Conservation (phyloP, 192 early-diverging fungal genomes). For the Coemansia sp. region DNA sequence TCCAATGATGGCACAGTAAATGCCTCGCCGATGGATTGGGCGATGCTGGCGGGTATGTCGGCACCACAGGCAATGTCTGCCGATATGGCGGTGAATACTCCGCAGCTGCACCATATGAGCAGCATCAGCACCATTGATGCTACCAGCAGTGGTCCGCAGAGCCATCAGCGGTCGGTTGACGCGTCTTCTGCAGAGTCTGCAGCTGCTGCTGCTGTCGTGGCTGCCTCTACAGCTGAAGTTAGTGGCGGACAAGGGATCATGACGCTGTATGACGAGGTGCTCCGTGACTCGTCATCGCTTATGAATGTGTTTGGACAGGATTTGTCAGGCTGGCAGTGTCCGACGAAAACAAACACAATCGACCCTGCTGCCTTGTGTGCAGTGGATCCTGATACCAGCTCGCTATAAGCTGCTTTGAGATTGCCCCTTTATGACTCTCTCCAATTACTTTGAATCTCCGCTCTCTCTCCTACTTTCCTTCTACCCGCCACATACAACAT, state of each 20-base stretch:
- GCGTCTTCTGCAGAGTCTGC: slow-evolving; percentile 15
- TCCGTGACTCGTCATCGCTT: slow-evolving; percentile 51
- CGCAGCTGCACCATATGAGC: slow-evolving; percentile 41
- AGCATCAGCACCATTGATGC: slow-evolving; percentile 25
- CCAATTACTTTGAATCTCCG: not conserved
- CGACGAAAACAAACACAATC: slow-evolving; percentile 53
- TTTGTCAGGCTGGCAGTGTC: slow-evolving; percentile 52
- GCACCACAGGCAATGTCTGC: slow-evolving; percentile 17
- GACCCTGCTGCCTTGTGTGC: slow-evolving; percentile 54
- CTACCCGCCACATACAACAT: slow-evolving; percentile 6
- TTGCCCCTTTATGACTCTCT: not conserved
- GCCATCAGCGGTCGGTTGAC: slow-evolving; percentile 22
- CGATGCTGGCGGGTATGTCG: slow-evolving; percentile 45
- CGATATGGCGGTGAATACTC: slow-evolving; percentile 23
- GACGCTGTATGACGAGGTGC: slow-evolving; percentile 51
- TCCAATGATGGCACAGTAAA: slow-evolving; percentile 14
- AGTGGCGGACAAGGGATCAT: slow-evolving; percentile 25
- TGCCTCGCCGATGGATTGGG: slow-evolving; percentile 41
- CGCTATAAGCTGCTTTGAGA: slow-evolving; percentile 18
- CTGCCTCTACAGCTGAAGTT: not conserved
- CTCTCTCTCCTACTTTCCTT: not conserved
- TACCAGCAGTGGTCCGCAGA: slow-evolving; percentile 16
- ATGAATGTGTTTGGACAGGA: slow-evolving; percentile 53
- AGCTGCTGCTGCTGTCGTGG: not conserved
- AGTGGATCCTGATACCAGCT: slow-evolving; percentile 49